These are phyloP conservation scores for Boletus reticulatus DNA, from an alignment of 768 basidiomycete species.

Conservation along the genomic window DNA sequence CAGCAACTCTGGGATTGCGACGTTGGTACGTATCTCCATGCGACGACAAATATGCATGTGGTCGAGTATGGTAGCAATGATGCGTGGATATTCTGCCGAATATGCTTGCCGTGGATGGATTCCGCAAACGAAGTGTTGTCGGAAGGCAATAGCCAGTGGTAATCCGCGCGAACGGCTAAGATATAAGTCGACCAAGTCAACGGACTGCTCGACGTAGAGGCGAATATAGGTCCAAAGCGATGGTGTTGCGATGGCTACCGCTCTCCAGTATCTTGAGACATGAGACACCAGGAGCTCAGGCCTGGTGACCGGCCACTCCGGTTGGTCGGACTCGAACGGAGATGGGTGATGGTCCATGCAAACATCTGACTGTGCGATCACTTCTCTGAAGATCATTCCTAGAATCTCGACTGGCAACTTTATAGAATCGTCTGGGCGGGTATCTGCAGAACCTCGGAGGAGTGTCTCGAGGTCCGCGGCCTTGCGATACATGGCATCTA, in stretches of 20 bases:
- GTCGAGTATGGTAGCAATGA: slow-evolving; percentile 23
- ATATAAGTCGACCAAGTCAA: slow-evolving; percentile 26
- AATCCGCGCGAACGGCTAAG: slow-evolving; percentile 26
- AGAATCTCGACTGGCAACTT: slow-evolving; percentile 27
- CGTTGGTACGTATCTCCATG: slow-evolving; percentile 26
- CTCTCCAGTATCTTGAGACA: slow-evolving; percentile 44
- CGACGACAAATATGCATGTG: slow-evolving; percentile 26
- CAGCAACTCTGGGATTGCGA: slow-evolving; percentile 24
- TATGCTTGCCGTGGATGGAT: slow-evolving; percentile 17
- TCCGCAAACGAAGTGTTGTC: slow-evolving; percentile 20
- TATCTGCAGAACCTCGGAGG: background rate
- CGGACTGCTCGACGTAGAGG: slow-evolving; percentile 27
- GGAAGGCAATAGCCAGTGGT: slow-evolving; percentile 22
- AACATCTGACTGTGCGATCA: slow-evolving; percentile 2
- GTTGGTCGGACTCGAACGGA: background rate
- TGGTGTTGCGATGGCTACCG: slow-evolving; percentile 36
- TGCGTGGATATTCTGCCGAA: slow-evolving; percentile 21
- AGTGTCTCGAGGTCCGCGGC: slow-evolving; percentile 11
- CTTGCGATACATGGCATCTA: slow-evolving; percentile 19
- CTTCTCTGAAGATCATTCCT: slow-evolving; percentile 26
- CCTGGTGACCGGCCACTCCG: slow-evolving; percentile 11
- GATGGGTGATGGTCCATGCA: slow-evolving; percentile 1
- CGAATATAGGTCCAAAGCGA: slow-evolving; percentile 38
- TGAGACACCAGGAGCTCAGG: slow-evolving; percentile 38
- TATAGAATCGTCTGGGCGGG: slow-evolving; percentile 11